Conservation (phyloP, 2,329 filamentous ascomycete species). For the Ceratocystiopsis minuta region DNA sequence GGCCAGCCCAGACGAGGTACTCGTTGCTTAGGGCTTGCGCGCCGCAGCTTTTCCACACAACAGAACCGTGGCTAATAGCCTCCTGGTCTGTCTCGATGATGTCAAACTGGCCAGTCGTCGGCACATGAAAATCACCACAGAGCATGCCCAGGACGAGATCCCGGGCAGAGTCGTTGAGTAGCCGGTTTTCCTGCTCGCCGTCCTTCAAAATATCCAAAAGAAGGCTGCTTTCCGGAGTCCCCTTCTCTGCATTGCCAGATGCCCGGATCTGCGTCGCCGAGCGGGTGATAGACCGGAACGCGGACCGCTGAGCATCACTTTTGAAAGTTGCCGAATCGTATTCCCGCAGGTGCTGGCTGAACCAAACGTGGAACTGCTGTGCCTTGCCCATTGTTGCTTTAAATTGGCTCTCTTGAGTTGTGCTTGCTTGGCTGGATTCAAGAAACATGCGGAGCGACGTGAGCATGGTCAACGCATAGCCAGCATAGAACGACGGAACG, state of each 20-base stretch:
- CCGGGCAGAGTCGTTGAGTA: conserved; percentile 54
- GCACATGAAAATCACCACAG: conserved; percentile 54
- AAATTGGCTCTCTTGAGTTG: conserved; percentile 72
- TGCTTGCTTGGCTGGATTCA: conserved; percentile 55
- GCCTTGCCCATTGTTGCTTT: conserved; percentile 59
- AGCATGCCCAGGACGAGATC: conserved; percentile 55
- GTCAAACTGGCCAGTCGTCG: conserved; percentile 40
- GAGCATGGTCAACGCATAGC: conserved; percentile 61
- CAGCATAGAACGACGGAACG: conserved; percentile 59
- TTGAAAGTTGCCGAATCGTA: conserved; percentile 39
- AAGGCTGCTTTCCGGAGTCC: conserved; percentile 60
- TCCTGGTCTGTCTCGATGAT: conserved; percentile 49
- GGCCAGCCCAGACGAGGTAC: conserved; percentile 72
- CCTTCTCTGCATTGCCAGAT: conserved; percentile 50
- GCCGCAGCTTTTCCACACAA: conserved; percentile 61
- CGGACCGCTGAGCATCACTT: conserved; percentile 27
- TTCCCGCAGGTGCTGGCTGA: conserved; percentile 46
- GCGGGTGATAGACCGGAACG: conserved; percentile 49
- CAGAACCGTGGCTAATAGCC: conserved; percentile 41
- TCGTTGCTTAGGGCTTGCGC: conserved; percentile 42
- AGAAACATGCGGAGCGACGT: conserved; percentile 64
- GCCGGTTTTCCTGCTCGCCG: conserved; percentile 36
- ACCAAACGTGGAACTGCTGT: conserved; percentile 60
- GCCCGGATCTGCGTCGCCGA: conserved; percentile 50
- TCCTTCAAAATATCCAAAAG: conserved; percentile 68